Conservation (phyloP, 352 stramenopile genomes). For the Phytophthora tentaculata region DNA sequence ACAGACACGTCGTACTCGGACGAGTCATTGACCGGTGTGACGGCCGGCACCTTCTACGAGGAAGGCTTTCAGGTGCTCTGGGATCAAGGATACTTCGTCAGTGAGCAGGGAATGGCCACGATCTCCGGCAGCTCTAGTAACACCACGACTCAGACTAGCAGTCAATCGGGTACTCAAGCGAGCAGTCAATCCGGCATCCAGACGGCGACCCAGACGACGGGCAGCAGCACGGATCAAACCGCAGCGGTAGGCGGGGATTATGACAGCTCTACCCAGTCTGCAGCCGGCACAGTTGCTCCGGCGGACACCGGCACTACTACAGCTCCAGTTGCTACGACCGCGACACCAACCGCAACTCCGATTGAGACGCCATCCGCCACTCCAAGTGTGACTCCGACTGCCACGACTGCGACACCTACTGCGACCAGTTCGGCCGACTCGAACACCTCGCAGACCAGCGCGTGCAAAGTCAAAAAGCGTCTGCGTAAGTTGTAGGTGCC, state of each 20-base stretch:
- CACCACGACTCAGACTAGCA: conserved; percentile 22
- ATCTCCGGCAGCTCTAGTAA: conserved; percentile 23
- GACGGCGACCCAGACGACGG: conserved; percentile 10
- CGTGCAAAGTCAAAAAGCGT: conserved; percentile 34
- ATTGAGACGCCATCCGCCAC: conserved; percentile 13
- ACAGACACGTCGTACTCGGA: conserved; percentile 41
- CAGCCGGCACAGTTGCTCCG: conserved; percentile 25
- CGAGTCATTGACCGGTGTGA: conserved; percentile 42
- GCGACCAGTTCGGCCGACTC: conserved; percentile 9
- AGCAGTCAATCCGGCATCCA: conserved; percentile 18
- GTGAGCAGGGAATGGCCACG: conserved; percentile 32
- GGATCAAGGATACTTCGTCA: conserved; percentile 76
- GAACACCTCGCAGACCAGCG: conserved; percentile 14
- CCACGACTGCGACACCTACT: conserved; percentile 10
- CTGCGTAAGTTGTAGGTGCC: conserved; percentile 31
- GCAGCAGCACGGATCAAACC: conserved; percentile 19
- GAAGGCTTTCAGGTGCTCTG: conserved; percentile 62
- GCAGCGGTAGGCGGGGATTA: conserved; percentile 17
- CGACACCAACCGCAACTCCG: conserved; percentile 6
- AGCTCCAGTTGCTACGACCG: conserved; percentile 1
- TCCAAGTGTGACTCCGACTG: neutral
- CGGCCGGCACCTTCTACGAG: conserved; percentile 60
- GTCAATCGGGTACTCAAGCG: neutral
- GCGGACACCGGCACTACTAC: conserved; percentile 19
- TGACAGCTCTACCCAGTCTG: conserved; percentile 22